Evolutionary conservation across 2,329 filamentous ascomycete species (phyloP).

Genomic region (Hawksworthiomyces lignivorus): DNA sequence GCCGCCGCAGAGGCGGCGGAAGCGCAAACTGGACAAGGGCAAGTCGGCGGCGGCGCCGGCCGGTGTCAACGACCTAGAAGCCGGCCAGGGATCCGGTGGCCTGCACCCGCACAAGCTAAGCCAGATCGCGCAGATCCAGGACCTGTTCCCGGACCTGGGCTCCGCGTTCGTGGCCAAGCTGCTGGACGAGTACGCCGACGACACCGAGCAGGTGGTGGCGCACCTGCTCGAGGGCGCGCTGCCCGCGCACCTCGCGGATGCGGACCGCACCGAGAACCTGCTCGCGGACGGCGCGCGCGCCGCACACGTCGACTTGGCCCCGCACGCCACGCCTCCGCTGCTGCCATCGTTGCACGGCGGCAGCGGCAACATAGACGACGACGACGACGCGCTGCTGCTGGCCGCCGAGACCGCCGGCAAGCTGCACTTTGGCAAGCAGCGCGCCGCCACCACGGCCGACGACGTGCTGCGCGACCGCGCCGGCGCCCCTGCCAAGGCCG

Average conservation of each 20-base stretch:
- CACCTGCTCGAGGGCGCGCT: conserved; percentile 74
- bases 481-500: conserved; percentile 65
- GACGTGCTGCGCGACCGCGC: conserved; percentile 59
- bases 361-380: conserved; percentile 73
- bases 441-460: conserved; percentile 59
- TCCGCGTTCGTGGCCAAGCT: conserved; percentile 73
- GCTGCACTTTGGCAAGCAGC: conserved; percentile 71
- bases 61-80: no score
- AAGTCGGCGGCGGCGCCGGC: conserved; percentile 40
- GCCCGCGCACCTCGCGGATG: conserved; percentile 55
- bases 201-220: conserved; percentile 71
- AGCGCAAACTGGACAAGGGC: conserved; percentile 56
- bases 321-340: conserved; percentile 51
- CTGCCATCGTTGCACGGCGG: no score
- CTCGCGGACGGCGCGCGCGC: conserved; percentile 26
- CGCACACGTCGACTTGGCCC: conserved; percentile 34
- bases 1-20: conserved; percentile 42
- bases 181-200: conserved; percentile 69
- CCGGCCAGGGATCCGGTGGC: conserved; percentile 27
- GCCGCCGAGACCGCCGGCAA: conserved; percentile 52
- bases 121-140: conserved; percentile 82
- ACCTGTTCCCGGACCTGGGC: conserved; percentile 83
- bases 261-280: conserved; percentile 59
- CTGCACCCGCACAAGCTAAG: conserved; percentile 77
- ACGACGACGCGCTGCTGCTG: conserved; percentile 71